These are phyloP conservation scores for Citrus australasica DNA, from an alignment of 345 rosid species.

Conservation along the genomic window DNA sequence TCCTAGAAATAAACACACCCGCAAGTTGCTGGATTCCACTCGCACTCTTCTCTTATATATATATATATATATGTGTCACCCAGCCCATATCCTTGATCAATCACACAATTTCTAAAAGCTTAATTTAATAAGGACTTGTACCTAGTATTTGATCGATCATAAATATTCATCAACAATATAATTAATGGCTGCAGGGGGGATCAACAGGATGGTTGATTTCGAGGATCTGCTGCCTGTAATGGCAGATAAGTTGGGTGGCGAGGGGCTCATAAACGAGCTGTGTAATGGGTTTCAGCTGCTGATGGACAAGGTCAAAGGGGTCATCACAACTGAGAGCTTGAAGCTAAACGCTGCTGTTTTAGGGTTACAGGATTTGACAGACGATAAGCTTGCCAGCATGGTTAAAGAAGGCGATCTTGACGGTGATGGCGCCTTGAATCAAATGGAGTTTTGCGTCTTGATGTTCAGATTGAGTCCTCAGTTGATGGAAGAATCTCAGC, in stretches of 20 bases:
- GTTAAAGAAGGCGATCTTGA: slow-evolving; percentile 51
- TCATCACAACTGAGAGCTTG: slow-evolving; percentile 51
- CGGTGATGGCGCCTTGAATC: slow-evolving; percentile 45
- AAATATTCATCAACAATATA: neutral
- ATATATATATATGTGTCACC: neutral
- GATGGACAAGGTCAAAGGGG: slow-evolving; percentile 45
- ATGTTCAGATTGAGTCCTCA: slow-evolving; percentile 63
- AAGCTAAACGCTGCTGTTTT: slow-evolving; percentile 38
- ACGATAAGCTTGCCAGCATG: slow-evolving; percentile 46
- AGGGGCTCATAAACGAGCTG: slow-evolving; percentile 48
- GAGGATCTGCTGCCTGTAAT: slow-evolving; percentile 49
- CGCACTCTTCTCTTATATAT: neutral
- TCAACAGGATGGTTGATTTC: slow-evolving; percentile 27
- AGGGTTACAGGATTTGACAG: slow-evolving; percentile 35
- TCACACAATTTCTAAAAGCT: neutral
- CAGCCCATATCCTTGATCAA: neutral
- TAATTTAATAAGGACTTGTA: neutral
- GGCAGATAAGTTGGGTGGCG: slow-evolving; percentile 57
- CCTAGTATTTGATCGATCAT: neutral
- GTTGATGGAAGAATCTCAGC: slow-evolving; percentile 48
- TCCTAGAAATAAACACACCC: slow-evolving; percentile 17
- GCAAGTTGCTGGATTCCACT: no score
- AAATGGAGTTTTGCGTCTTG: slow-evolving; percentile 56
- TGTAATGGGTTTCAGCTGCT: slow-evolving; percentile 48
- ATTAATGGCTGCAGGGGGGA: slow-evolving; percentile 8